Evolutionary conservation across 495 filamentous ascomycete genomes (phyloP).

Genomic region (Umbilicaria muhlenbergii): DNA sequence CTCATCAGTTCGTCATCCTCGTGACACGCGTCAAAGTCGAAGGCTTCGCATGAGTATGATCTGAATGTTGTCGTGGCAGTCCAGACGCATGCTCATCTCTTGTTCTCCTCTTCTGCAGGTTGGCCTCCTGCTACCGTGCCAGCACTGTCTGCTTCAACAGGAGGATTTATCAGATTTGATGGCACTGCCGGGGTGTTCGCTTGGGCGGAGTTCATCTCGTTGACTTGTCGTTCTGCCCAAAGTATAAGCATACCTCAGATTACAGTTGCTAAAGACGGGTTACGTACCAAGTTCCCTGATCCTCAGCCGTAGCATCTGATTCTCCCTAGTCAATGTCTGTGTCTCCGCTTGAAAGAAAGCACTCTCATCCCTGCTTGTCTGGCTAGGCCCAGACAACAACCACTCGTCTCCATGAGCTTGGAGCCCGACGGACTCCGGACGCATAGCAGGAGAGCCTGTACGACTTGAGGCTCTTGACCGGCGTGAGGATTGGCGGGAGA

Average conservation of each 20-base stretch:
- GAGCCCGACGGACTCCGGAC: slow-evolving; percentile 14
- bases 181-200: slow-evolving; percentile 7
- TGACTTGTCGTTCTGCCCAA: slow-evolving; percentile 8
- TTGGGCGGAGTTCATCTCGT: slow-evolving; percentile 6
- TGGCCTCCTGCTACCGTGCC: background rate
- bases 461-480: slow-evolving; percentile 20
- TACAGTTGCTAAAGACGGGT: too few species aligned
- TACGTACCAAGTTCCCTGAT: slow-evolving; percentile 55
- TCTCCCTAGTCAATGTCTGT: slow-evolving; percentile 72
- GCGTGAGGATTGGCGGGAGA: slow-evolving; percentile 34
- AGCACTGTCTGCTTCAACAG: slow-evolving; percentile 3
- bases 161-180: slow-evolving; percentile 8
- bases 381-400: slow-evolving; percentile 16
- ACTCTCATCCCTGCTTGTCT: slow-evolving; percentile 54
- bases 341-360: slow-evolving; percentile 90
- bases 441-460: slow-evolving; percentile 19
- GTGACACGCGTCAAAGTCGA: too few species aligned
- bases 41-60: too few species aligned
- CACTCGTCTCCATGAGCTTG: slow-evolving; percentile 16
- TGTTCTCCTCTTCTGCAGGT: background rate
- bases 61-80: too few species aligned
- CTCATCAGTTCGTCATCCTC: too few species aligned
- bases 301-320: slow-evolving; percentile 77
- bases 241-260: background rate
- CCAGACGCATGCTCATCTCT: background rate